A percentile compares a stretch with the other conserved stretches of the same genome.
Evolutionary conservation across 139 green algal genomes (phyloP).

Genomic region (Deuterostichococcus epilithicus): DNA sequence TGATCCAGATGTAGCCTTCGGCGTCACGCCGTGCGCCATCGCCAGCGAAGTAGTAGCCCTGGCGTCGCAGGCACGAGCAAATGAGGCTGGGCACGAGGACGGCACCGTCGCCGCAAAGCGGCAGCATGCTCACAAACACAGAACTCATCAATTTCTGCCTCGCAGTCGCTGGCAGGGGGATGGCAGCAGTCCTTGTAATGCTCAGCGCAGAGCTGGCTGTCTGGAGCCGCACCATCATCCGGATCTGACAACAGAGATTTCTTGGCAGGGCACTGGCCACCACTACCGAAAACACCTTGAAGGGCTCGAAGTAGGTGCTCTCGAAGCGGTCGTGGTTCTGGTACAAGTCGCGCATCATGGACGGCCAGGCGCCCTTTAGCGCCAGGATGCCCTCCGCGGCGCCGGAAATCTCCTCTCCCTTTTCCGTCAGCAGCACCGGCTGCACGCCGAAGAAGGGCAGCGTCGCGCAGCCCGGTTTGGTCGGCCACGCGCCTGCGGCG

Average conservation of each 20-base stretch:
- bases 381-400: constrained; percentile 30
- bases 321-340: constrained; percentile 92
- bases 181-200: background rate
- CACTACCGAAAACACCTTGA: no score
- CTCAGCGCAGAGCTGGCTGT: background rate
- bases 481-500: constrained; percentile 39
- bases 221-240: no score
- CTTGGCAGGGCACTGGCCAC: no score
- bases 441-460: constrained; percentile 96
- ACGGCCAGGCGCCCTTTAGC: constrained; percentile 86
- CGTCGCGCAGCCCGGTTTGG: constrained; percentile 84
- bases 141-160: no score
- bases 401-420: constrained; percentile 53
- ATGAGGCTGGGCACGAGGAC: background rate
- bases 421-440: constrained; percentile 84
- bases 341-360: constrained; percentile 79
- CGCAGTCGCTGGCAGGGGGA: background rate
- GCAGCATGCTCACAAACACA: background rate
- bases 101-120: background rate
- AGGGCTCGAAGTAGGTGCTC: constrained; percentile 90
- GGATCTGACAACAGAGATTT: no score
- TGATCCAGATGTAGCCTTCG: constrained; percentile 85
- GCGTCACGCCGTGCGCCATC: constrained; percentile 62
- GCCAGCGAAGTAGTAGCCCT: constrained; percentile 92
- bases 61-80: background rate